A percentile compares a stretch with the other conserved stretches of the same genome.
These are phyloP conservation scores for Gracilaria gracilis DNA, from an alignment of 23 red algal genomes.

Conservation along the genomic window DNA sequence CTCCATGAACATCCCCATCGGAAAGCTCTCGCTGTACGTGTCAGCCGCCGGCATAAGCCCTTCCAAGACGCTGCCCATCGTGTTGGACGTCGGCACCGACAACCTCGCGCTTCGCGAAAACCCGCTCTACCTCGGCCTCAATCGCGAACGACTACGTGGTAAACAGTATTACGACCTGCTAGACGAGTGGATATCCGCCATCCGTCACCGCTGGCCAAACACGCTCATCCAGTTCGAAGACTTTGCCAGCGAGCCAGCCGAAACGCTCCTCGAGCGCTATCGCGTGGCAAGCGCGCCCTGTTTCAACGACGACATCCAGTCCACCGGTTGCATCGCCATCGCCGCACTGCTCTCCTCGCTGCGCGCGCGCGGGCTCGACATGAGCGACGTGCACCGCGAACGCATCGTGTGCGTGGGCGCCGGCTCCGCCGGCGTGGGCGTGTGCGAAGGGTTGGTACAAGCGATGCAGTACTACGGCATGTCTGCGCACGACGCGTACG, in stretches of 20 bases:
- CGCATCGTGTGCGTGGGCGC: slow-evolving; percentile 93
- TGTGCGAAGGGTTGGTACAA: slow-evolving; percentile 78
- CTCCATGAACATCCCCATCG: slow-evolving; percentile 91
- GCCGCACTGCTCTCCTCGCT: slow-evolving; percentile 88
- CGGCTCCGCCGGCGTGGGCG: slow-evolving; percentile 94
- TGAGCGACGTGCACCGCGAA: slow-evolving; percentile 54
- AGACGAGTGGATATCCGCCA: slow-evolving; percentile 93
- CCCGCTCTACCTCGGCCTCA: slow-evolving; percentile 92
- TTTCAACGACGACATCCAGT: slow-evolving; percentile 99
- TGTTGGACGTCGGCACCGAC: slow-evolving; percentile 97
- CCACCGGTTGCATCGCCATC: slow-evolving; percentile 89
- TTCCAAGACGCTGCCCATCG: slow-evolving; percentile 79
- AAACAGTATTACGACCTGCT: slow-evolving; percentile 87
- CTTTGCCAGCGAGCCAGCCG: slow-evolving; percentile 83
- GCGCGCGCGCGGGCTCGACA: slow-evolving; percentile 42
- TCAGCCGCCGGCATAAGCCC: slow-evolving; percentile 90
- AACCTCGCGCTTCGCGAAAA: slow-evolving; percentile 84
- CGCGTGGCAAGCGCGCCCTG: slow-evolving; percentile 52
- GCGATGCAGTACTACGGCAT: slow-evolving; percentile 65
- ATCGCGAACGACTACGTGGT: slow-evolving; percentile 69
- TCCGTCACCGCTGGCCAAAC: slow-evolving; percentile 85
- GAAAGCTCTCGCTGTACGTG: slow-evolving; percentile 92
- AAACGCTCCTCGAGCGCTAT: slow-evolving; percentile 80
- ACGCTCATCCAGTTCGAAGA: slow-evolving; percentile 98
- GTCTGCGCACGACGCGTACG: slow-evolving; percentile 29